Base-by-base conservation (phyloP, 306 rosid species). In the Biancaea sappan region DNA sequence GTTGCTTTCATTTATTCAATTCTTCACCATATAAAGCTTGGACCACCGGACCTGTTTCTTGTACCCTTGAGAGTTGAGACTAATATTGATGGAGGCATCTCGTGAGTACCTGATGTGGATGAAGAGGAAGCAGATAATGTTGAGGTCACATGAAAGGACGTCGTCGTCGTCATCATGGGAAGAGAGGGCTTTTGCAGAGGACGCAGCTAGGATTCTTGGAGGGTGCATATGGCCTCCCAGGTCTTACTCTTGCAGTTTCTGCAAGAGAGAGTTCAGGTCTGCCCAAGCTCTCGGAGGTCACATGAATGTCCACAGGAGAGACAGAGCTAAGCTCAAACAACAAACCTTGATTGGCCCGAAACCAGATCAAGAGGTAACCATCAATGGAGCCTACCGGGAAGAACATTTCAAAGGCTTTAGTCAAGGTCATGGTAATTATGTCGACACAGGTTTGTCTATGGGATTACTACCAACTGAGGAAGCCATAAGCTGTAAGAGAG, bases 241-340 rank as follows among this genome's bases (percentile, higher is more conserved):
- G 48, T 92, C 93, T 41, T 94, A 94, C 74, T 78, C 92, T 24
- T 94, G 99, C 31, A 82, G 74, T 56, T 94, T 94, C 66, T 94
- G 99, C 58, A 81, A 73, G 68, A 87, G 95, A 83, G 88, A 92
- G 81, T 94, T 94, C 67, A 83, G 86, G 84, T 94, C 97, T 64
- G 99, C 99, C 57, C 99, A 94, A 79, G 99, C 99, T 37, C 89
- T 94, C 21, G 98, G 98, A 0, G 98, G 98, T 54, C 98, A 94
- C 86, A 94, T 94, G 98, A 94, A 94, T 71, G 88, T 94, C 43
- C 99, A 94, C 52, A 77, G 99, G 14, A 83, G 97, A 53, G 99
- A 94, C 44, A 86, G 96, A 69, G 99, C 96, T 31, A 75, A 84
- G 57, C 99, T 94, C 60, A 87, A 89, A 56, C 93, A 89, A 56